These are phyloP conservation scores for Pugionium cornutum DNA, from an alignment of 345 rosid species.

Conservation along the genomic window DNA sequence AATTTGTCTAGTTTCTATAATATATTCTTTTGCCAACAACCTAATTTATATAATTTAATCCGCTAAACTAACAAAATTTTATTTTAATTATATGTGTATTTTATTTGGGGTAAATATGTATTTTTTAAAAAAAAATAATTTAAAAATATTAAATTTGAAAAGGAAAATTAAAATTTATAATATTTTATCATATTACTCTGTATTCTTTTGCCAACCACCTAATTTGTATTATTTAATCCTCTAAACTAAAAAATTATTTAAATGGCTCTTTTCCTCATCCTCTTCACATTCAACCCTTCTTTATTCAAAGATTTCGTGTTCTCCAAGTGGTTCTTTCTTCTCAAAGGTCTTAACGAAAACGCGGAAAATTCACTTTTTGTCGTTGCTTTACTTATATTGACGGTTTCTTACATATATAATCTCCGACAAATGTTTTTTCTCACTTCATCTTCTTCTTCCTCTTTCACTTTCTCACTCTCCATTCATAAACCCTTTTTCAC, in stretches of 20 bases:
- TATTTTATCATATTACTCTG: too few relatives aligned
- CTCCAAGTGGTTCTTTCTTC: constrained; percentile 44
- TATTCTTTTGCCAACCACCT: background rate
- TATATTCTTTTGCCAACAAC: too few relatives aligned
- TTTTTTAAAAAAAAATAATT: too few relatives aligned
- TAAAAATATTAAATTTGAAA: too few relatives aligned
- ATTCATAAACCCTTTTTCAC: constrained; percentile 11
- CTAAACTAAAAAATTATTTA: background rate
- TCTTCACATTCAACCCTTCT: constrained; percentile 29
- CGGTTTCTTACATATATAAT: constrained; percentile 32
- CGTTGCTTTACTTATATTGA: constrained; percentile 24
- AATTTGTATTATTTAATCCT: background rate
- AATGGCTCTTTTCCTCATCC: constrained; percentile 15
- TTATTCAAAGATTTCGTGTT: constrained; percentile 28
- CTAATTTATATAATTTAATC: too few relatives aligned
- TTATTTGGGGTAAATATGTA: too few relatives aligned
- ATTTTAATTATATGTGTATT: too few relatives aligned
- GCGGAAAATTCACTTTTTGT: constrained; percentile 38
- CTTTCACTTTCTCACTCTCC: constrained; percentile 34
- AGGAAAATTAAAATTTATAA: too few relatives aligned
- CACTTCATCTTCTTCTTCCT: constrained; percentile 28
- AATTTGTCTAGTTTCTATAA: too few relatives aligned
- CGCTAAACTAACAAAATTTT: too few relatives aligned
- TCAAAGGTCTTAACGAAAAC: constrained; percentile 31
- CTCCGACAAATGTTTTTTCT: constrained; percentile 37